Base-by-base conservation (phyloP, 202 grass and related monocot species). In the Hordeum pubiflorum region DNA sequence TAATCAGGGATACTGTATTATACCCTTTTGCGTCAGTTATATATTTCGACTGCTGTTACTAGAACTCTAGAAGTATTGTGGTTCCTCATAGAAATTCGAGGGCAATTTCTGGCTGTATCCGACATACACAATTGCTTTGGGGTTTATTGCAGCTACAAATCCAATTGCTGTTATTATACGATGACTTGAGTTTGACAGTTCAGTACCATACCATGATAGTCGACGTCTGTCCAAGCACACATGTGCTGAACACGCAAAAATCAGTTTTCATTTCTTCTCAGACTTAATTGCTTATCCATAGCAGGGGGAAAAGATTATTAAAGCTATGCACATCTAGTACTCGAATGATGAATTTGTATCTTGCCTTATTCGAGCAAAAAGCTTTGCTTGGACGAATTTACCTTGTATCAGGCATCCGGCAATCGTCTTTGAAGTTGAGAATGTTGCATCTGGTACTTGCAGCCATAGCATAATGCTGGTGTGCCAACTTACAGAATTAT, bases 151-250 rank as follows among this genome's bases (percentile, higher is more conserved):
- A 29, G 21, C 32, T 46, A 71, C 34, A 41, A 73, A 40, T 54
- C 11, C 1, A 31, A 8, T 52, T 71, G 24, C 15, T 82, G 59
- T 9, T 70, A 5, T 73, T 54, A 27, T 15, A 7, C 60, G 62
- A 76, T 68, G 62, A 69, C 2, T 76, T 76, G 71, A 76, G 24
- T 73, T 38, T 79, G 24, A 23, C 58, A 78, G 58, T 64, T 72
- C 74, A 63, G 11, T 23, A 29, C 4, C 64, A 32, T 37, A 21
- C 56, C 17, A 82, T 64, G 74, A 77, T 72, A 57, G 24, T 2
- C 31, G 21, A 38, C 9, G 37, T 69, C 20, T 63, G 13, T 29
- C 22, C 2, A 72, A 48, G 7, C 76, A 64, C 55, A 87, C 33
- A 79, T 74, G 24, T 5, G 4, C 13, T 66, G n/a, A 79, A 72